Evolutionary conservation across 225 moss, liverwort and hornwort genomes (phyloP).

Genomic region (Polytrichum formosum): DNA sequence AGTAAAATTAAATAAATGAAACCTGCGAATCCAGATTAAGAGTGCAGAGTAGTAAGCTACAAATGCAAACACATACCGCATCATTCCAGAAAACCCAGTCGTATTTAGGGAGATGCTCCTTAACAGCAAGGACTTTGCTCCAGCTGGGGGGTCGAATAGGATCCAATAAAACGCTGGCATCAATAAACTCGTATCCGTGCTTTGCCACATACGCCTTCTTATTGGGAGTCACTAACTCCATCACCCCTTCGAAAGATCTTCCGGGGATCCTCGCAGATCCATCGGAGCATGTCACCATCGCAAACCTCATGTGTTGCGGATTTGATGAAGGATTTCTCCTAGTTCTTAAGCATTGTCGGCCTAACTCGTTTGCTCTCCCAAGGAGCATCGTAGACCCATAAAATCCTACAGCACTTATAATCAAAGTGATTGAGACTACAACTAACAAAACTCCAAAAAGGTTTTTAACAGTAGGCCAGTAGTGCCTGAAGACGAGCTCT

Average conservation of each 20-base stretch:
- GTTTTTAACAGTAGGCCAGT: constrained; percentile 59
- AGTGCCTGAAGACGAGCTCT: constrained; percentile 56
- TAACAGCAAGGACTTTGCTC: constrained; percentile 97
- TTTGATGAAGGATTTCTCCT: constrained; percentile 34
- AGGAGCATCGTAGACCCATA: constrained; percentile 75
- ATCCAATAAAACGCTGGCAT: constrained; percentile 90
- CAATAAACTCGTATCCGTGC: constrained; percentile 94
- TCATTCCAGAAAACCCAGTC: constrained; percentile 99
- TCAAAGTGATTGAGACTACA: constrained; percentile 35
- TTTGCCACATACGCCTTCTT: constrained; percentile 78
- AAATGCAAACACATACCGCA: constrained; percentile 51
- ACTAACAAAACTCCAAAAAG: constrained; percentile 53
- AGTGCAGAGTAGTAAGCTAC: background rate
- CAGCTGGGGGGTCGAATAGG: constrained; percentile 89
- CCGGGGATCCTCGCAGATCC: constrained; percentile 87
- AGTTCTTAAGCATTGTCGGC: constrained; percentile 59
- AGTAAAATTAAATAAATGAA: no score
- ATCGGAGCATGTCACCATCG: constrained; percentile 97
- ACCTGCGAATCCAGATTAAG: no score
- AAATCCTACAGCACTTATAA: constrained; percentile 44
- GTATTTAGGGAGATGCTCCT: constrained; percentile 78
- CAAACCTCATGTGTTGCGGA: constrained; percentile 64
- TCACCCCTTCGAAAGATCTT: constrained; percentile 91
- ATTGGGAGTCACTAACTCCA: constrained; percentile 88
- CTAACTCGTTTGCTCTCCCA: constrained; percentile 80